Evolutionary conservation across 164 flowering plant genomes (phyloP).

Genomic region (Umbilicus rupestris): DNA sequence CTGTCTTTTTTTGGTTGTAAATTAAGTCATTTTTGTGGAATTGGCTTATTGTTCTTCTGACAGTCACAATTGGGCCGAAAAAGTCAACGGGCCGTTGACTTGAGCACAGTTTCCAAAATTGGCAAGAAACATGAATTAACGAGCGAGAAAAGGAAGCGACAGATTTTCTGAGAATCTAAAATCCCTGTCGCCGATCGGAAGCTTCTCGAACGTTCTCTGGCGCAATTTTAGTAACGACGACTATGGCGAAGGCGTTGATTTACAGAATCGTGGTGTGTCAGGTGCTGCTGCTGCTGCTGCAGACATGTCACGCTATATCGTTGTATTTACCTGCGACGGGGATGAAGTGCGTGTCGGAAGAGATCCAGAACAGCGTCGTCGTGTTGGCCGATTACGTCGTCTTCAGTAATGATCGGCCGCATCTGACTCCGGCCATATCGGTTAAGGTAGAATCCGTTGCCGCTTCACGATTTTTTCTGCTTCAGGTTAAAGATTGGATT

Average conservation of each 20-base stretch:
- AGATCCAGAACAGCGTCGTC: slow-evolving; percentile 59
- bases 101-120: neutral
- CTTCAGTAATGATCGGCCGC: slow-evolving; percentile 29
- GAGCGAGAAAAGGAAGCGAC: neutral
- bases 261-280: slow-evolving; percentile 7
- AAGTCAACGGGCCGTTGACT: neutral
- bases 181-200: neutral
- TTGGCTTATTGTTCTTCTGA: too few species aligned
- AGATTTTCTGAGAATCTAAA: neutral
- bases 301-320: slow-evolving; percentile 32
- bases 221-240: neutral
- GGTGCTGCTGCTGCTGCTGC: neutral
- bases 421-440: slow-evolving; percentile 29
- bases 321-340: slow-evolving; percentile 34
- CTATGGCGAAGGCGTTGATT: slow-evolving; percentile 5
- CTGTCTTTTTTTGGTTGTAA: too few species aligned
- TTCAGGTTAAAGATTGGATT: neutral
- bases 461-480: neutral
- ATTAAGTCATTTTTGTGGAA: too few species aligned
- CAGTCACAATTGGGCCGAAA: neutral
- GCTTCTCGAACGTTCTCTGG: neutral
- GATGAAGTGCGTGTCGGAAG: slow-evolving; percentile 59
- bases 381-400: slow-evolving; percentile 58
- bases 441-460: slow-evolving; percentile 33
- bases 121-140: neutral